Conservation (phyloP, 2,329 filamentous ascomycete species). For the Botryotinia narcissicola region DNA sequence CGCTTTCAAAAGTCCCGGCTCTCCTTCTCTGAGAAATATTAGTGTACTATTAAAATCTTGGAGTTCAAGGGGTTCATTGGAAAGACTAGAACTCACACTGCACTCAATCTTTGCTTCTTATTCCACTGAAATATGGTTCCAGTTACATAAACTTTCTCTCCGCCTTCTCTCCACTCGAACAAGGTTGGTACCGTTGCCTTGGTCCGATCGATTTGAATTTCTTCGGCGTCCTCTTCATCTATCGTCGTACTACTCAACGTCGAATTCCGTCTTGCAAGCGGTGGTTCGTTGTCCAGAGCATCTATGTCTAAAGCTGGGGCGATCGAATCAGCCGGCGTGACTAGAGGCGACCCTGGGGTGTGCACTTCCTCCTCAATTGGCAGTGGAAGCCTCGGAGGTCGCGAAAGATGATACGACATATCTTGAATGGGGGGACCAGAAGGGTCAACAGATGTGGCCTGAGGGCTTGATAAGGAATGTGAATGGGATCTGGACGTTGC, state of each 20-base stretch:
- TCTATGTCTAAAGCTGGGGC: constrained; percentile 39
- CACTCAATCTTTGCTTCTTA: constrained; percentile 83
- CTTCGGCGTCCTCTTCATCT: constrained; percentile 81
- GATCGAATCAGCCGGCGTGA: constrained; percentile 64
- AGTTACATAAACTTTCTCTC: constrained; percentile 92
- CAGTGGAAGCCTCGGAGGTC: constrained; percentile 85
- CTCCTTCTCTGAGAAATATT: constrained; percentile 40
- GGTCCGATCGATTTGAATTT: constrained; percentile 71
- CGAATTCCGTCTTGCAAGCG: constrained; percentile 52
- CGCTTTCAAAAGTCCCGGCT: constrained; percentile 66
- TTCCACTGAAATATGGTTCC: constrained; percentile 98
- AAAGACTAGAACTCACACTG: constrained; percentile 59
- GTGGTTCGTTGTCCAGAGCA: constrained; percentile 48
- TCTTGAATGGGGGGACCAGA: constrained; percentile 45
- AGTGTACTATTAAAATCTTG: not conserved
- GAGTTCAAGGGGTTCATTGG: not conserved
- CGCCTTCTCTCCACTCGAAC: constrained; percentile 75
- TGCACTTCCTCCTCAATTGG: constrained; percentile 91
- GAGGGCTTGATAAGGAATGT: constrained; percentile 21
- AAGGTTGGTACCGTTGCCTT: constrained; percentile 77
- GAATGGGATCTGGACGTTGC: constrained; percentile 34
- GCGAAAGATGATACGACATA: constrained; percentile 59
- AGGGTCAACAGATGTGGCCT: constrained; percentile 51
- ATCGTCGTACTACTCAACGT: constrained; percentile 60
- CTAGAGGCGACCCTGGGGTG: constrained; percentile 85